phyloP scores from a whole-genome alignment of 106 monocot species.

The Acorus gramineus region DNA sequence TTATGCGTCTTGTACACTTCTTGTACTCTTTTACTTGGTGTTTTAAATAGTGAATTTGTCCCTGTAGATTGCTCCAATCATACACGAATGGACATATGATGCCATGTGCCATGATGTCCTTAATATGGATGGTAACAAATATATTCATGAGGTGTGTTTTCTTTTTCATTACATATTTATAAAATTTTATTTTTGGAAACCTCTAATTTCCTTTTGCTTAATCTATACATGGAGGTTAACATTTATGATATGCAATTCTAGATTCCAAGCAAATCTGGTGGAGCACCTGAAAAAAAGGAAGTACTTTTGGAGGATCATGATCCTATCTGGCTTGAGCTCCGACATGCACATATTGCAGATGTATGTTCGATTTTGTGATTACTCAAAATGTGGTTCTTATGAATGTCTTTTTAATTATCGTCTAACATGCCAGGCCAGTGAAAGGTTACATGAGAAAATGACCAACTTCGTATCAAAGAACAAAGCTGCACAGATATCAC shows the following conservation, averaged over 20 bases:
- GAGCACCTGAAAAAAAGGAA: slow-evolving; percentile 79
- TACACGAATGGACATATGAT: slow-evolving; percentile 99
- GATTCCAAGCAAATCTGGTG: slow-evolving; percentile 69
- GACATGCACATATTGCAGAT: slow-evolving; percentile 96
- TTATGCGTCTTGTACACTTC: too few relatives aligned
- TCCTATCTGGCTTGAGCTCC: slow-evolving; percentile 95
- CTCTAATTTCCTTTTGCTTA: neutral
- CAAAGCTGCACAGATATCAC: slow-evolving; percentile 93
- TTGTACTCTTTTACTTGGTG: too few relatives aligned
- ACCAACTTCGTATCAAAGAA: slow-evolving; percentile 87
- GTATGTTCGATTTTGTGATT: slow-evolving; percentile 19
- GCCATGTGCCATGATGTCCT: slow-evolving; percentile 99
- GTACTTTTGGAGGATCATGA: slow-evolving; percentile 99
- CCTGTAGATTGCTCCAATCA: slow-evolving; percentile 83
- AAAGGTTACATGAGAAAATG: slow-evolving; percentile 95
- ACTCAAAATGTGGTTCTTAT: neutral
- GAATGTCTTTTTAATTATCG: neutral
- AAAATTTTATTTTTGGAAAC: neutral
- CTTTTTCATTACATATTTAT: too few relatives aligned
- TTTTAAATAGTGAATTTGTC: too few relatives aligned
- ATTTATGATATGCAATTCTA: slow-evolving; percentile 9
- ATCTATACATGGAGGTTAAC: neutral
- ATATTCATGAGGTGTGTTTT: slow-evolving; percentile 42
- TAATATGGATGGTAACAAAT: slow-evolving; percentile 95
- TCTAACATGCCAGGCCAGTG: slow-evolving; percentile 59